Conservation (phyloP, 2,329 filamentous ascomycete species). For the Fonsecaea pedrosoi region DNA sequence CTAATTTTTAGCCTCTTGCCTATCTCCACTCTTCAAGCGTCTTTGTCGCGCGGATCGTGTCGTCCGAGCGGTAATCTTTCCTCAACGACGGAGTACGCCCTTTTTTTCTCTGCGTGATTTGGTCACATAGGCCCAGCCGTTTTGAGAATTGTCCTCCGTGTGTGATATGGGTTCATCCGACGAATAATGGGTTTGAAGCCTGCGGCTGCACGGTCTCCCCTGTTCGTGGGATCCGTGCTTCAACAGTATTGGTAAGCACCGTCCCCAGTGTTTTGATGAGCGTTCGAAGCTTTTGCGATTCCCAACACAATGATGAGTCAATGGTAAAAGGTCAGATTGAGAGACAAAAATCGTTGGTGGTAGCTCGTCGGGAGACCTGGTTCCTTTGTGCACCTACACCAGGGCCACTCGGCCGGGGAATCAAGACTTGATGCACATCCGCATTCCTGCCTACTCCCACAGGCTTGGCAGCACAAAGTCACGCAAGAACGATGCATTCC, state of each 20-base stretch:
- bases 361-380: slow-evolving; percentile 20
- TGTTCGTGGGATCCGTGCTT: not conserved
- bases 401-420: not conserved
- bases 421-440: slow-evolving; percentile 13
- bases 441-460: slow-evolving; percentile 18
- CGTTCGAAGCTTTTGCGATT: not conserved
- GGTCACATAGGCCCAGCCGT: not conserved
- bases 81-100: not conserved
- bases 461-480: slow-evolving; percentile 18
- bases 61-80: not conserved
- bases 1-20: not conserved
- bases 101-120: not conserved
- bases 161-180: not conserved
- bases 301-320: slow-evolving; percentile 37
- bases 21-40: not conserved
- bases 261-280: slow-evolving; percentile 2
- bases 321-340: slow-evolving; percentile 43
- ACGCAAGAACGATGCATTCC: slow-evolving; percentile 29
- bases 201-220: not conserved
- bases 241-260: slow-evolving; percentile 6
- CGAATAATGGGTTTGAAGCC: slow-evolving; percentile 3
- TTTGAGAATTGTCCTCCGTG: not conserved
- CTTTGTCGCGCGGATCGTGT: not conserved
- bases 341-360: slow-evolving; percentile 12
- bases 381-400: slow-evolving; percentile 6